phyloP scores from a whole-genome alignment of 768 basidiomycete species.

The Mycena haematopus region DNA sequence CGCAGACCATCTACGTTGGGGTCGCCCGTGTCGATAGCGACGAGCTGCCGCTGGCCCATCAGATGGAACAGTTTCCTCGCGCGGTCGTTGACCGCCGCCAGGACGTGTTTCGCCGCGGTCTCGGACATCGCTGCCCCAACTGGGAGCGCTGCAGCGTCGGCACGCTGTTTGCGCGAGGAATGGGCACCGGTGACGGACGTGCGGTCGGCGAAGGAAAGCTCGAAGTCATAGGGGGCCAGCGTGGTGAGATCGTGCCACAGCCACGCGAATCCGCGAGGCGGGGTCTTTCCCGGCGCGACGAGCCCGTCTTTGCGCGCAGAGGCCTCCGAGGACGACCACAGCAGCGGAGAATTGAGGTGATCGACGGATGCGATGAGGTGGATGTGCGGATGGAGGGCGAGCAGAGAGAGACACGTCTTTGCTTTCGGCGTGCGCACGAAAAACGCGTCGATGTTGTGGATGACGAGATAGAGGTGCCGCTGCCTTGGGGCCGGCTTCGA shows the following conservation, averaged over 20 bases:
- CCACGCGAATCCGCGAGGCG: constrained; percentile 68
- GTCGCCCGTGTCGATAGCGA: constrained; percentile 51
- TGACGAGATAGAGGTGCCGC: constrained; percentile 71
- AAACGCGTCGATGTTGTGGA: constrained; percentile 90
- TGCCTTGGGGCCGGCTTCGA: constrained; percentile 40
- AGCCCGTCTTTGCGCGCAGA: constrained; percentile 56
- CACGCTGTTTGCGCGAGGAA: constrained; percentile 23
- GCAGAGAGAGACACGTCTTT: constrained; percentile 69
- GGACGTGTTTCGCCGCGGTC: constrained; percentile 78
- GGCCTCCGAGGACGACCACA: constrained; percentile 80
- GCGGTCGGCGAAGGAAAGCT: constrained; percentile 37
- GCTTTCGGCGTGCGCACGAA: constrained; percentile 69
- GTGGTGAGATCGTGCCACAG: constrained; percentile 93
- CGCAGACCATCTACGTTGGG: constrained; percentile 47
- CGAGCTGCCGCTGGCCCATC: constrained; percentile 73
- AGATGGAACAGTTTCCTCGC: constrained; percentile 83
- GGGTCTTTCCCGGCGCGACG: constrained; percentile 27
- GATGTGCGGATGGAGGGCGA: constrained; percentile 76
- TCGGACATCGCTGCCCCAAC: constrained; percentile 62
- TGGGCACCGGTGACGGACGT: constrained; percentile 5
- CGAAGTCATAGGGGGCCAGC: constrained; percentile 79
- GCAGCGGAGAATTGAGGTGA: constrained; percentile 80
- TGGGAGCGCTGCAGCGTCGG: constrained; percentile 36
- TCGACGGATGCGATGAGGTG: constrained; percentile 88
- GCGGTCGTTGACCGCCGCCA: constrained; percentile 86